Percentiles rank a stretch among this genome's conserved stretches.
Evolutionary conservation across 371 early-diverging fungal species (phyloP).

Genomic region (Ordospora colligata): DNA sequence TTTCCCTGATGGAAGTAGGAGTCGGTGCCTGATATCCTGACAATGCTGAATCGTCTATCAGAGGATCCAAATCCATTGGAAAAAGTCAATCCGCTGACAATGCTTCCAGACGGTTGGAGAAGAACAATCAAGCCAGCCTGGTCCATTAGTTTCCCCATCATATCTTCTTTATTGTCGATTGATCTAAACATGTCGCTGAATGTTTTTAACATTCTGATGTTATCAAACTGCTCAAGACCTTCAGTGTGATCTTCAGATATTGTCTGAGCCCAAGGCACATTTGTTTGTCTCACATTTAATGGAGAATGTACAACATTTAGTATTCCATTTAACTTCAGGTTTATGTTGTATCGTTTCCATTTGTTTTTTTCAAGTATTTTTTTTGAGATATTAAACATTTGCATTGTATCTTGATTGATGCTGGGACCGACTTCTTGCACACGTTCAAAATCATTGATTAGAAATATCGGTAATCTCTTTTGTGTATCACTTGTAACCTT

Average conservation of each 20-base stretch:
- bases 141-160: background rate
- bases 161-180: background rate
- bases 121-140: conserved; percentile 7
- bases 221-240: background rate
- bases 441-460: conserved; percentile 14
- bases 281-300: background rate
- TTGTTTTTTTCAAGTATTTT: background rate
- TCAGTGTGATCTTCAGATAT: background rate
- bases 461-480: background rate
- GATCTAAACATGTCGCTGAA: background rate
- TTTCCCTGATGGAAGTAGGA: conserved; percentile 24
- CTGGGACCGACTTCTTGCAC: background rate
- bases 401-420: background rate
- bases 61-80: background rate
- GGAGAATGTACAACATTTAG: background rate
- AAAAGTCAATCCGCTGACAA: conserved; percentile 19
- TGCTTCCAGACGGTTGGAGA: background rate
- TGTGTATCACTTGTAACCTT: background rate
- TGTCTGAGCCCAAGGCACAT: background rate
- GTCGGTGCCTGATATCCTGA: background rate
- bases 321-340: background rate
- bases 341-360: background rate
- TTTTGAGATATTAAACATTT: conserved; percentile 3
- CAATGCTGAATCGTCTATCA: background rate
- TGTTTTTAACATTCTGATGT: background rate